Base-by-base conservation (phyloP, 305 asterid genomes). In the Striga hermonthica region DNA sequence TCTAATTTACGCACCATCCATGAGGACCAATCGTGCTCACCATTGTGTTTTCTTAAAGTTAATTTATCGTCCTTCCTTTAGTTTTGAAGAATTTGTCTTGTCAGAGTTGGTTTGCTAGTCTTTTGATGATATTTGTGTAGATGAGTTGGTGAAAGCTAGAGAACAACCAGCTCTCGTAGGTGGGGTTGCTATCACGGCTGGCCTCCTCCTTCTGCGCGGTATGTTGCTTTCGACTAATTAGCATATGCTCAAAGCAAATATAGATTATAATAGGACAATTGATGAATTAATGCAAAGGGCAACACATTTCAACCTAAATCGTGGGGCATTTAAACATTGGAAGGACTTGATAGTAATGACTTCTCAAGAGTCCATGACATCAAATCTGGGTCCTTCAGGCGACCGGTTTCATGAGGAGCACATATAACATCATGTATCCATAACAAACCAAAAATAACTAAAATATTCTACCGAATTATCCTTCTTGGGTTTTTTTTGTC, bases 181-280 rank as follows among this genome's bases (percentile, higher is more conserved):
- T 75, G 98, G 96, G 81, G 71, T 83, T 73, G 88, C 86, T 80
- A 81, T 79, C 71, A 68, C 88, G 59, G 69, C 83, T 31, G 79
- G 76, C 62, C 80, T 92, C 73, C 81, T 92, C 41, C 85, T 92
- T 59, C 58, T 86, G 86, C 86, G 87, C 57, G 98, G 98, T 89
- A 80, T 57, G 31, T 22, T 22, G 62, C n/a, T 35, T 70, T 22
- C 66, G 43, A 31, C 63, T 44, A 14, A 22, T 28, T 36, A 55
- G 36, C 54, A 1, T 2, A 64, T 12, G 12, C 13, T 49, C 35
- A 5, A 38, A 39, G 37, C 47, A 16, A 40, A 16, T 47, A 45
- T 47, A 45, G 39, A 38, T 15, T 28, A 55, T 15, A 55, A 55
- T 55, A 55, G 41, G 60, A n/a, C 40, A 55, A 5, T 31, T 55